These are phyloP conservation scores for Rhizopogon vinicolor DNA, from an alignment of 768 basidiomycete species.

Conservation along the genomic window DNA sequence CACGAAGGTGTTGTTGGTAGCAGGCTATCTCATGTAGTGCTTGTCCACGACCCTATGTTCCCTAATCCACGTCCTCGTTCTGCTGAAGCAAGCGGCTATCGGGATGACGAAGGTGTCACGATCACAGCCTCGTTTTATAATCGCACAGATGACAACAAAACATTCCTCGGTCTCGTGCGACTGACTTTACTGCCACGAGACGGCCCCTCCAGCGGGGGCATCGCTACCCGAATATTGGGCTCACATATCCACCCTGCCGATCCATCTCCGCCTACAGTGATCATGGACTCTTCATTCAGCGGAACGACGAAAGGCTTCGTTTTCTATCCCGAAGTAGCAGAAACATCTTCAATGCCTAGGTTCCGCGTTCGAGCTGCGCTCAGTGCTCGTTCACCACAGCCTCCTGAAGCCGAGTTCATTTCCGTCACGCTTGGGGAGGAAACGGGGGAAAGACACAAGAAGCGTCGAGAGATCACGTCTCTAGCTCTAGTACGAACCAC, in stretches of 20 bases:
- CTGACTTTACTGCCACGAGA: background rate
- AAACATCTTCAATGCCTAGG: background rate
- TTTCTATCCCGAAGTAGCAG: constrained; percentile 1
- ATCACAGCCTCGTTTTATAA: background rate
- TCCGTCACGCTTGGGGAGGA: background rate
- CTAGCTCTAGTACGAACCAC: background rate
- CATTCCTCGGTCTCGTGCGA: constrained; percentile 1
- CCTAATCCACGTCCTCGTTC: background rate
- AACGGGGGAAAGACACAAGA: background rate
- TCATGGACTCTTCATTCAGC: background rate
- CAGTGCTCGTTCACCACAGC: background rate
- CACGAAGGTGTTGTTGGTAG: constrained; percentile 1
- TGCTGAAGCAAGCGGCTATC: background rate
- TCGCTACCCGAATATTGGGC: background rate
- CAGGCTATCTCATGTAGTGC: background rate
- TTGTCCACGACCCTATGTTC: constrained; percentile 1
- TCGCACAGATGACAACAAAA: background rate
- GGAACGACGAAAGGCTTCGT: constrained; percentile 1
- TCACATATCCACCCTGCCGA: background rate
- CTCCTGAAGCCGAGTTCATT: constrained; percentile 1
- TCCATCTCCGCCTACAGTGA: background rate
- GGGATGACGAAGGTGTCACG: background rate
- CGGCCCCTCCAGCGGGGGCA: background rate
- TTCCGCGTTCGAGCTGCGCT: background rate
- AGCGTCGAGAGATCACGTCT: constrained; percentile 1